Conservation (phyloP, 2,329 filamentous ascomycete genomes). For the Aphanoascus verrucosus region DNA sequence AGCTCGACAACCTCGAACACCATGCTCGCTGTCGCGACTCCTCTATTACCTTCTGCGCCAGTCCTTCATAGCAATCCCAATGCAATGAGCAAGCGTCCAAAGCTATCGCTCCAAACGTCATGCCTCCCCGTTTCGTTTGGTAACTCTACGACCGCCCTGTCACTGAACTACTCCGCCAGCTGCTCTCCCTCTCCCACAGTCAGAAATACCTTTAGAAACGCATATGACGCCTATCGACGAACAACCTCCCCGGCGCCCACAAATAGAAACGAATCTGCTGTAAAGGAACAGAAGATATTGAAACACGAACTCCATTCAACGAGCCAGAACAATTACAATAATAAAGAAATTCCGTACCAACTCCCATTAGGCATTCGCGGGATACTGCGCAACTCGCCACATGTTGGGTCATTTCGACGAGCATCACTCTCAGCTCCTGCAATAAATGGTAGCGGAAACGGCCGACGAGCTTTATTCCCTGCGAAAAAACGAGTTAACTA, state of each 20-base stretch:
- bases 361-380: slow-evolving; percentile 36
- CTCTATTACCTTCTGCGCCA: slow-evolving; percentile 14
- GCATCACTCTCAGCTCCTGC: slow-evolving; percentile 31
- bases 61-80: slow-evolving; percentile 13
- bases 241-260: slow-evolving; percentile 22
- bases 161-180: slow-evolving; percentile 42
- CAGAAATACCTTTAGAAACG: slow-evolving; percentile 53
- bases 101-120: slow-evolving; percentile 51
- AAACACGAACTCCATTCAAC: not conserved
- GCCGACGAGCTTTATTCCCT: slow-evolving; percentile 40
- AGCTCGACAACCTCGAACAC: slow-evolving; percentile 5
- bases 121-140: slow-evolving; percentile 42
- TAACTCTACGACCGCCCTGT: slow-evolving; percentile 43
- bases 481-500: slow-evolving; percentile 49
- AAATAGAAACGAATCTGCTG: slow-evolving; percentile 21
- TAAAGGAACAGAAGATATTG: not conserved
- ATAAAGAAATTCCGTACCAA: slow-evolving; percentile 28
- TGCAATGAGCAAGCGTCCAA: slow-evolving; percentile 38
- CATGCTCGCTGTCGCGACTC: slow-evolving; percentile 12
- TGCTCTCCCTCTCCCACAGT: slow-evolving; percentile 46
- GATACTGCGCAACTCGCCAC: slow-evolving; percentile 40
- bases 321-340: not conserved
- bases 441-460: slow-evolving; percentile 25
- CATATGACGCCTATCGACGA: slow-evolving; percentile 38
- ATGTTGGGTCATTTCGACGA: slow-evolving; percentile 21